Base-by-base conservation (phyloP, 2,329 filamentous ascomycete species). In the Beauveria caledonica region DNA sequence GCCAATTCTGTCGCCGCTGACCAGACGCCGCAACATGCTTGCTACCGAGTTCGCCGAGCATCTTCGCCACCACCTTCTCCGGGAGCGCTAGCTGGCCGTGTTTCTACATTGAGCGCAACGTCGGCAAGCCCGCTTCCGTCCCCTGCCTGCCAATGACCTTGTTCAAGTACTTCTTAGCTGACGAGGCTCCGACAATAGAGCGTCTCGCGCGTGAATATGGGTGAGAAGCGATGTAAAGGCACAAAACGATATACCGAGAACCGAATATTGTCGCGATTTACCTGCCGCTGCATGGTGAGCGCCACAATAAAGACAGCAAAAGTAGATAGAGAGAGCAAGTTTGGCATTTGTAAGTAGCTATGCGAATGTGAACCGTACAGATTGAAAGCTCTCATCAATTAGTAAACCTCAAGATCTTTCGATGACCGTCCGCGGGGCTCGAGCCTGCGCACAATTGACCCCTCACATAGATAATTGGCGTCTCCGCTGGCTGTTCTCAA, bases 21-120 rank as follows among this genome's bases (percentile, higher is more conserved):
- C 93, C 0, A 97, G 92, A 0, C 85, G 94, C 56, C 85, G 92
- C 63, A 95, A 97, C 74, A 97, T 99, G 94, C 82, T 99, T 60
- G 88, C 90, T 10, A 95, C 90, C 0, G 94, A 99, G 76, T 79
- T 97, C 60, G 96, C 93, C 2, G 91, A 96, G 71, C 96, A 90
- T 27, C 85, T 99, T 4, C 86, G 94, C 23, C 89, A 92, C 67
- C 90, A 97, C 68, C 86, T 99, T 15, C 83, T 97, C 17, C 96
- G 91, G 89, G 94, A 97, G 73, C 88, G 94, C 58, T 90, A 96
- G 70, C 93, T 40, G 6, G 36, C 36, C 36, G 36, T 40, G 15
- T 40, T 40, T 40, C 36, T 40, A 40, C 36, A 40, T 40, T 40
- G 15, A 40, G 15, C 36, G 36, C 15, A 40, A 40, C 36, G 15